Percentiles rank a stretch among this genome's conserved stretches.
Conservation (phyloP, 352 stramenopile species). For the Phytophthora pini region DNA sequence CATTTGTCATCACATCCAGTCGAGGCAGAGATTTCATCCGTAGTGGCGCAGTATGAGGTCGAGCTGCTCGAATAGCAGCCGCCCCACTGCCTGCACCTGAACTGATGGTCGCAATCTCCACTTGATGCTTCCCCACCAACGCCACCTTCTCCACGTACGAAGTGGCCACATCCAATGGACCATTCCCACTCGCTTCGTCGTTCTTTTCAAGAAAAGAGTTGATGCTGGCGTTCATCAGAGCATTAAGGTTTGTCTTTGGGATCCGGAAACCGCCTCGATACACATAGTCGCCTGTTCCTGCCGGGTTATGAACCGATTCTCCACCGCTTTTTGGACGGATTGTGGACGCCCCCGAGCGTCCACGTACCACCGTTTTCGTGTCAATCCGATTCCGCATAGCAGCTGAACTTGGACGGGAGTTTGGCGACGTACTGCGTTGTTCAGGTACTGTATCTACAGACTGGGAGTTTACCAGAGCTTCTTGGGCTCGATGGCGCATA, state of each 20-base stretch:
- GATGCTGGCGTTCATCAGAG: conserved; percentile 19
- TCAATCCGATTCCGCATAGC: conserved; percentile 51
- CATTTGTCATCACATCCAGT: conserved; percentile 29
- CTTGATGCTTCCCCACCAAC: conserved; percentile 45
- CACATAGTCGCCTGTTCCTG: conserved; percentile 56
- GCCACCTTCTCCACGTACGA: conserved; percentile 52
- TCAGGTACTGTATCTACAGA: conserved; percentile 37
- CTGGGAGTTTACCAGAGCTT: conserved; percentile 1
- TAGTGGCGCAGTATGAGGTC: conserved; percentile 58
- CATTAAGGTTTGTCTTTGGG: conserved; percentile 32
- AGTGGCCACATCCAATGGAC: conserved; percentile 34
- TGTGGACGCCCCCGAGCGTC: conserved; percentile 42
- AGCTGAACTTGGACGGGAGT: conserved; percentile 19
- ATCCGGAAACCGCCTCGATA: conserved; percentile 71
- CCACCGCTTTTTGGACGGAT: conserved; percentile 40
- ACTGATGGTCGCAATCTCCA: conserved; percentile 25
- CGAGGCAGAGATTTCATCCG: conserved; percentile 58
- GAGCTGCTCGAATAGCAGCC: conserved; percentile 23
- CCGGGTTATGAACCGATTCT: conserved; percentile 47
- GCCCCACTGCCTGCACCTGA: conserved; percentile 3
- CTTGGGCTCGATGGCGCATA: conserved; percentile 18
- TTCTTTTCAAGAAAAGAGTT: conserved; percentile 12
- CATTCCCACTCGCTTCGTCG: not conserved
- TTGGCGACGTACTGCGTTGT: conserved; percentile 35
- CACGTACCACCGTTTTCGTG: conserved; percentile 51